Evolutionary conservation across 1,284 basidiomycete genomes (phyloP), one percentile per base, ranked within the genome.

Genomic region (Meira nashicola): DNA sequence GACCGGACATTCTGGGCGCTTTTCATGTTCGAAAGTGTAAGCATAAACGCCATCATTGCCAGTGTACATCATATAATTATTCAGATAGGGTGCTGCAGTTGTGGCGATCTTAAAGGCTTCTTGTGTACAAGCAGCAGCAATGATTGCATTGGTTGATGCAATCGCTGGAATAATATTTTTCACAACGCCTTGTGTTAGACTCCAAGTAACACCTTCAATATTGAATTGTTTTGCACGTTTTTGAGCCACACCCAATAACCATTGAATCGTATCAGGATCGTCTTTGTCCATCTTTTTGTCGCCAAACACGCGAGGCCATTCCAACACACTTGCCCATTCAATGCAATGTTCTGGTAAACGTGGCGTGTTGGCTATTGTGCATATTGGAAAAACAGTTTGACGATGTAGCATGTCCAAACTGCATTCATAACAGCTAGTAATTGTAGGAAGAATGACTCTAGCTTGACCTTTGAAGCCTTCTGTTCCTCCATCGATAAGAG

Each of bases 381-480:
- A 99, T 65, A 99, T 97, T 0, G 95, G 95, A 78, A 93, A 99
- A 5, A 89, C 88, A 39, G 92, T 97, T 6, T 89, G 94, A 64
- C 95, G 95, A 78, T 94, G 96, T 54, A 97, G 85, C 90, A 98
- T 95, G 77, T 97, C 93, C 53, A 99, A 86, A 2, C 90, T 92
- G 78, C 95, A 99, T 80, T 99, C 95, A 76, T 98, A 98, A 79
- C 95, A 99, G 9, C 92, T 93, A 3, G 92, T 89, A 62, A 97
- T 85, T 0, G 91, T 93, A 0, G 95, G 95, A 15, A 99, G 82
- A 70, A 99, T 98, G 49, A 98, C 94, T 60, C 94, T 86, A 41
- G 94, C 91, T 81, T 99, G 95, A 12, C 95, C 95, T 81, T 93
- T 95, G 85, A 99, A 98, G 87, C 94, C 95, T 85, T 99, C 95